Evolutionary conservation across 1,284 basidiomycete genomes (phyloP), one percentile per base, ranked within the genome.

Genomic region (Cutaneotrichosporon arboriforme): DNA sequence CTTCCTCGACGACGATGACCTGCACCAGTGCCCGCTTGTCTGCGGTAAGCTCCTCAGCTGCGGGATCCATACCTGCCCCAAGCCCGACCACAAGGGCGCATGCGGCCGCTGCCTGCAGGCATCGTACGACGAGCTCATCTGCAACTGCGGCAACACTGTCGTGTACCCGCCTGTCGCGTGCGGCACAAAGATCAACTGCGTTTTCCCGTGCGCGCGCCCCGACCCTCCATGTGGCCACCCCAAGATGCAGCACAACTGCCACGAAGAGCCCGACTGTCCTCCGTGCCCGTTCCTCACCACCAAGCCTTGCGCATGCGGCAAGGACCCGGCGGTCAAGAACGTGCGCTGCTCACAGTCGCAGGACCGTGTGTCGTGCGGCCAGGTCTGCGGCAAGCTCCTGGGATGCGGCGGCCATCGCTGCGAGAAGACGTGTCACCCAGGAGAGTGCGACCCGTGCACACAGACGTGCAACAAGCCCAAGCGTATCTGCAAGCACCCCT

Each of bases 111-210:
- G 92, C 73, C 77, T 93, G 48, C 80, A 84, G 64, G 90, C 89
- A 35, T 85, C 85, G 0, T 97, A 92, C 61, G 90, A 93, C 51
- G 92, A 96, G 83, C 77, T 91, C 58, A 74, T 85, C 18, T 96
- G 91, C 67, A 75, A 82, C 50, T 96, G 92, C 68, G 87, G 86
- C 0, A 80, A 80, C 35, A 87, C 84, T 1, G 76, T 84, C 23
- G 66, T 87, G 18, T 81, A 84, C 41, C 86, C 86, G 0, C 86
- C 86, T 0, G 81, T 87, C 10, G 78, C 86, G 0, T 96, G 91
- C 37, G 75, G 74, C 9, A 68, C 71, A 20, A 78, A 78, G 21
- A 83, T 96, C 57, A 75, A 77, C 43, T 97, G 92, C 66, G 72
- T 77, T 1, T 87, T 86, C 70, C 88, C 87, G 0, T 96, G 92